These are phyloP conservation scores for Alternaria sp. DNA, from an alignment of 2,329 filamentous ascomycete genomes.

Conservation along the genomic window DNA sequence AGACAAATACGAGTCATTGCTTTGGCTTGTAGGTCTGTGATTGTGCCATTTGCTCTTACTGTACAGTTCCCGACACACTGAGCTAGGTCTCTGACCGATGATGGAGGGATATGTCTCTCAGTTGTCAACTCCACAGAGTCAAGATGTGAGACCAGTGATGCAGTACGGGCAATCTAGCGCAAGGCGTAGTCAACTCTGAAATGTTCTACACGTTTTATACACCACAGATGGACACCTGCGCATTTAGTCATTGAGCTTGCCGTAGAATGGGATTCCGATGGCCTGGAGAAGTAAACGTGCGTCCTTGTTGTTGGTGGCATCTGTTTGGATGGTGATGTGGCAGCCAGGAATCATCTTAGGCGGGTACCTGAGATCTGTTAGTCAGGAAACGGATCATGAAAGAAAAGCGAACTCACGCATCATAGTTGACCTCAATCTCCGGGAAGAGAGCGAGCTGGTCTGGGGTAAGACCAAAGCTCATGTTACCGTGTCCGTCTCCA, in stretches of 20 bases:
- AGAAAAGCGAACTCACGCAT: slow-evolving; percentile 69
- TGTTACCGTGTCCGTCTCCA: slow-evolving; percentile 88
- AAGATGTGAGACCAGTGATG: neutral
- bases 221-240: neutral
- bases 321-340: slow-evolving; percentile 84
- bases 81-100: neutral
- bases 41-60: neutral
- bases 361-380: slow-evolving; percentile 61
- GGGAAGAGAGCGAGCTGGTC: slow-evolving; percentile 86
- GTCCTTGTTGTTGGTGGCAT: slow-evolving; percentile 84
- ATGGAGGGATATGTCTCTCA: neutral
- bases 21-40: neutral
- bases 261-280: slow-evolving; percentile 82
- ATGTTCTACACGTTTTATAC: slow-evolving; percentile 30
- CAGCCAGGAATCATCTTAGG: slow-evolving; percentile 84
- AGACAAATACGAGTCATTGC: neutral
- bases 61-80: neutral
- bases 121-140: neutral
- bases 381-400: neutral
- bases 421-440: slow-evolving; percentile 93
- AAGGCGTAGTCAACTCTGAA: slow-evolving; percentile 4
- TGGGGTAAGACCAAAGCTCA: slow-evolving; percentile 80
- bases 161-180: neutral
- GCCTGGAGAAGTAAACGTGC: slow-evolving; percentile 77
- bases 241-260: slow-evolving; percentile 65